Evolutionary conservation across 805 yeast species (phyloP).

Genomic region (Schwanniomyces sp.): DNA sequence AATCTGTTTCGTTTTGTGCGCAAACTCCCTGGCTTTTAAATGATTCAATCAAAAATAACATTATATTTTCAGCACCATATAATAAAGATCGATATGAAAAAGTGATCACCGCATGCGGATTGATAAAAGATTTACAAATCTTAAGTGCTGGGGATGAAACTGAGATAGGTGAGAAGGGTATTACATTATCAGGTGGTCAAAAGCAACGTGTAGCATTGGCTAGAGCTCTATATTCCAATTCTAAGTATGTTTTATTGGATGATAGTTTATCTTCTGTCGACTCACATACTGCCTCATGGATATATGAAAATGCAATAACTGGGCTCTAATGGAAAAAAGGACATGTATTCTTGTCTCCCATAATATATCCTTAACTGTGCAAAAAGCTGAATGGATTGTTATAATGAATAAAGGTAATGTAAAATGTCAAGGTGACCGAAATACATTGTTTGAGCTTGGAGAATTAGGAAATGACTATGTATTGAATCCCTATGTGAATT

Average conservation of each 20-base stretch:
- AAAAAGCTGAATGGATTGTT: slow-evolving; percentile 77
- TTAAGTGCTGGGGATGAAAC: slow-evolving; percentile 88
- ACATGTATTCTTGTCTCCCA: slow-evolving; percentile 92
- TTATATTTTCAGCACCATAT: slow-evolving; percentile 72
- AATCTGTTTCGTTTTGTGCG: slow-evolving; percentile 93
- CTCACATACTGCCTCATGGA: slow-evolving; percentile 93
- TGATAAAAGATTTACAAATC: slow-evolving; percentile 82
- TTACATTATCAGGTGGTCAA: slow-evolving; percentile 95
- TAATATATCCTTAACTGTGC: slow-evolving; percentile 85
- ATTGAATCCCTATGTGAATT: slow-evolving; percentile 61
- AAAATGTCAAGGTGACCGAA: slow-evolving; percentile 75
- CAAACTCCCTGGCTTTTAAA: slow-evolving; percentile 96
- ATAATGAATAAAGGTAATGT: slow-evolving; percentile 84
- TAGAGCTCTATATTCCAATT: slow-evolving; percentile 86
- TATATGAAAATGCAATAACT: slow-evolving; percentile 85
- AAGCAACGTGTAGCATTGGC: slow-evolving; percentile 96
- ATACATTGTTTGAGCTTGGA: slow-evolving; percentile 62
- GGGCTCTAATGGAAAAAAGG: slow-evolving; percentile 83
- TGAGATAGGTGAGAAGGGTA: slow-evolving; percentile 97
- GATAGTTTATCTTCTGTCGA: slow-evolving; percentile 97
- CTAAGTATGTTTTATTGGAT: slow-evolving; percentile 80
- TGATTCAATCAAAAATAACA: slow-evolving; percentile 83
- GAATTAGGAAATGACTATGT: slow-evolving; percentile 86
- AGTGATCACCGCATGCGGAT: slow-evolving; percentile 87
- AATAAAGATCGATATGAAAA: slow-evolving; percentile 72